Evolutionary conservation across 2,329 filamentous ascomycete genomes (phyloP).

Genomic region (Amphichorda felina): DNA sequence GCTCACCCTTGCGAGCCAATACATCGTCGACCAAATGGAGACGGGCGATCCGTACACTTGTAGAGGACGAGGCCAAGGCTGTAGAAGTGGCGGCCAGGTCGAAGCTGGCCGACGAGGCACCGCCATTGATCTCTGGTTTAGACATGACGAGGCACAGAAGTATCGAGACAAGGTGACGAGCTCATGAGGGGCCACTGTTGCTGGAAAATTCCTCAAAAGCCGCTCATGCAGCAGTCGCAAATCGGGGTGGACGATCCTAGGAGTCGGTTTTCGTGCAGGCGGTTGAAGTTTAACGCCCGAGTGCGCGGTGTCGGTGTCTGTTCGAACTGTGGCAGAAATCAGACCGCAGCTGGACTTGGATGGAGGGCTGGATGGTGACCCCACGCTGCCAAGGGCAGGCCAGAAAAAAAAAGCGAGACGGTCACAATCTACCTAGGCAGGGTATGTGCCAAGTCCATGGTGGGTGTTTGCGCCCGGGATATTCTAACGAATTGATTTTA

Average conservation of each 20-base stretch:
- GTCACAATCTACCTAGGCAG: no score
- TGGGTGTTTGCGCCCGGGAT: no score
- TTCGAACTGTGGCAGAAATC: no score
- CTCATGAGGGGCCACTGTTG: conserved; percentile 3
- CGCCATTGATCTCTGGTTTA: conserved; percentile 29
- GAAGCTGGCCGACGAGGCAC: conserved; percentile 24
- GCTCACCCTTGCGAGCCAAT: conserved; percentile 40
- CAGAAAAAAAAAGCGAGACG: no score
- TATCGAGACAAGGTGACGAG: conserved; percentile 6
- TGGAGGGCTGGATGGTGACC: no score
- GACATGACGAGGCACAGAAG: conserved; percentile 18
- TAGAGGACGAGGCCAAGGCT: conserved; percentile 51
- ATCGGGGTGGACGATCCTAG: neutral
- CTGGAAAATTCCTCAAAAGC: neutral
- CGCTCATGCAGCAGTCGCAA: neutral
- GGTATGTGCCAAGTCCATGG: no score
- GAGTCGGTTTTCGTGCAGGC: no score
- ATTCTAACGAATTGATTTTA: no score
- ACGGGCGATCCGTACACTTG: conserved; percentile 38
- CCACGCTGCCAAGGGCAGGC: no score
- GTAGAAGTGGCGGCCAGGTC: conserved; percentile 37
- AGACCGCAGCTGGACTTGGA: no score
- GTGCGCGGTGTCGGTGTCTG: no score
- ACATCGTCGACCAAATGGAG: conserved; percentile 45
- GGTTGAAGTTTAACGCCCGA: no score